phyloP scores from a whole-genome alignment of 164 flowering plant genomes.

The Sextonia rubra region DNA sequence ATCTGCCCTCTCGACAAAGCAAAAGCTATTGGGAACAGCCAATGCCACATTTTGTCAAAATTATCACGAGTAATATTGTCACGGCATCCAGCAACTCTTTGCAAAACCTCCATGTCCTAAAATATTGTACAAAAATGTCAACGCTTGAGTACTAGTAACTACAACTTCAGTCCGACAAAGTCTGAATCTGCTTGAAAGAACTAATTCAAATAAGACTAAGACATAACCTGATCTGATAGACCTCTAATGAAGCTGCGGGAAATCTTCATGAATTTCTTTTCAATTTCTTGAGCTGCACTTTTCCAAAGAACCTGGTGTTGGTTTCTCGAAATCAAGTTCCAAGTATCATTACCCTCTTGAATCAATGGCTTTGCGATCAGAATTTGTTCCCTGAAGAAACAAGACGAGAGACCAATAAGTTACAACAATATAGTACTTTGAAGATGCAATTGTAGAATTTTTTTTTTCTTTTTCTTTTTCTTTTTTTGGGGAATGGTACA shows the following conservation, averaged over 20 bases:
- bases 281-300: conserved; percentile 48
- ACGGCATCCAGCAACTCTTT: conserved; percentile 61
- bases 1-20: conserved; percentile 52
- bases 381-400: conserved; percentile 58
- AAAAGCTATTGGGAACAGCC: conserved; percentile 88
- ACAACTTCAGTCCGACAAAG: background rate
- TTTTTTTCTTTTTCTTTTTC: too few species aligned
- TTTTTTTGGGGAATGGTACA: too few species aligned
- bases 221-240: conserved; percentile 59
- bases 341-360: conserved; percentile 65
- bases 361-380: conserved; percentile 63
- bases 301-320: conserved; percentile 64
- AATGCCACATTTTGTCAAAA: conserved; percentile 87
- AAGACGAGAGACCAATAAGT: background rate
- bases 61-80: conserved; percentile 54
- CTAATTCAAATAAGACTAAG: background rate
- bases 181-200: background rate
- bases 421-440: too few species aligned
- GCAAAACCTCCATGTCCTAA: conserved; percentile 74
- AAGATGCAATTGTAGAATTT: too few species aligned
- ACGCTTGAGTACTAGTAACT: background rate
- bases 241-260: conserved; percentile 50
- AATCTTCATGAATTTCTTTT: conserved; percentile 65
- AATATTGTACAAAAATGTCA: background rate
- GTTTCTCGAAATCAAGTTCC: conserved; percentile 61